phyloP scores from a whole-genome alignment of 768 basidiomycete genomes.

The Suillus variegatus region DNA sequence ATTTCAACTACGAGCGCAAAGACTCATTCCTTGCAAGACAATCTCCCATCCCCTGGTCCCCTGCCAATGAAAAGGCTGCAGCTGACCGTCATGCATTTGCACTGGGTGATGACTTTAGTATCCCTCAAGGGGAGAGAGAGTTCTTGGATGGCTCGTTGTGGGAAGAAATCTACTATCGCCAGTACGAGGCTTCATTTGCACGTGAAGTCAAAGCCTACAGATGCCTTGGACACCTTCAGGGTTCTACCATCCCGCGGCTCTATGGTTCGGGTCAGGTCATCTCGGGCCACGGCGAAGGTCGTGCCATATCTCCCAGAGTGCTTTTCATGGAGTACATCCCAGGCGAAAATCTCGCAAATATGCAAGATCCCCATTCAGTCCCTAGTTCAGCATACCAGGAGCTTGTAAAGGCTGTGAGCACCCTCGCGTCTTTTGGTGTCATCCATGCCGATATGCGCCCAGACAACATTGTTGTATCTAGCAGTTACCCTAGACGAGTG shows the following conservation, averaged over 20 bases:
- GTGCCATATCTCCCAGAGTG: conserved; percentile 3
- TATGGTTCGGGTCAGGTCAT: conserved; percentile 2
- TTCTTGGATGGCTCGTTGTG: not conserved
- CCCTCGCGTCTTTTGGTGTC: not conserved
- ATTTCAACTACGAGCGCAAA: not conserved
- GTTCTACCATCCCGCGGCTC: not conserved
- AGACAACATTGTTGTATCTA: not conserved
- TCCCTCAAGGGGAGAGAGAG: not conserved
- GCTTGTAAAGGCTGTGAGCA: not conserved
- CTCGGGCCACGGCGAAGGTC: not conserved
- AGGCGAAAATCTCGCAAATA: not conserved
- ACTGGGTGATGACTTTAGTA: not conserved
- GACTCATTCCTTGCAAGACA: not conserved
- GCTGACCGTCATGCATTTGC: not conserved
- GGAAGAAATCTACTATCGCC: not conserved
- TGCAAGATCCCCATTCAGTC: not conserved
- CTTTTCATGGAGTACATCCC: conserved; percentile 6
- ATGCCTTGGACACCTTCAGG: not conserved
- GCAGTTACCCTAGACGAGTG: not conserved
- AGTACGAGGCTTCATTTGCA: not conserved
- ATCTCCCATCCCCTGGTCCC: not conserved
- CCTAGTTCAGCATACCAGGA: not conserved
- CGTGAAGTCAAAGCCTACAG: not conserved
- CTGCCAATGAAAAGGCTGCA: not conserved
- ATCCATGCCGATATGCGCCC: not conserved